phyloP scores from a whole-genome alignment of 345 rosid species.

The Gossypium sturtianum region DNA sequence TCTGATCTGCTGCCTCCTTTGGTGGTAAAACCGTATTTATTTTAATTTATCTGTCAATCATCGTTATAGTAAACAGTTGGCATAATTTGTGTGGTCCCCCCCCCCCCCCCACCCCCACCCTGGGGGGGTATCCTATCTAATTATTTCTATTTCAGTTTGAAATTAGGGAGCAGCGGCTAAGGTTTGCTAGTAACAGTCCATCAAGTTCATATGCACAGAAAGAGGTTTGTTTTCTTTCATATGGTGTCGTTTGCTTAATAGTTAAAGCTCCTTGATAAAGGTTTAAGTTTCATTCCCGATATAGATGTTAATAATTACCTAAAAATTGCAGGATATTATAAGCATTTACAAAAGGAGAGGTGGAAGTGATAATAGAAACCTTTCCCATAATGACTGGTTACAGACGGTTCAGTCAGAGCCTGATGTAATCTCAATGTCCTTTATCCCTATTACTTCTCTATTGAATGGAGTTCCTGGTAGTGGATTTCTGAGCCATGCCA shows the following conservation, averaged over 20 bases:
- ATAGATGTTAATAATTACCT: not conserved
- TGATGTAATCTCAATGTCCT: conserved; percentile 86
- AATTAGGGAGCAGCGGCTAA: conserved; percentile 67
- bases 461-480: conserved; percentile 91
- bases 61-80: not conserved
- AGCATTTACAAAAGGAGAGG: conserved; percentile 86
- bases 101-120: too few species aligned
- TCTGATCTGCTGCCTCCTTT: not conserved
- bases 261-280: conserved; percentile 5
- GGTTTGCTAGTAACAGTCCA: conserved; percentile 68
- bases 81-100: not conserved
- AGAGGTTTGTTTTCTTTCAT: conserved; percentile 44
- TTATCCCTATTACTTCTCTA: conserved; percentile 84
- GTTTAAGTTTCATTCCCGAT: not conserved
- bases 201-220: conserved; percentile 78
- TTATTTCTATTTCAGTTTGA: conserved; percentile 50
- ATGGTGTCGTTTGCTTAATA: not conserved
- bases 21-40: not conserved
- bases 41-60: not conserved
- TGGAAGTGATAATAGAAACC: conserved; percentile 56
- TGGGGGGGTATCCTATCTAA: not conserved
- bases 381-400: conserved; percentile 79
- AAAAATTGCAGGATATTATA: conserved; percentile 57
- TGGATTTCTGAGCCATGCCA: conserved; percentile 95
- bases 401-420: conserved; percentile 87